These are phyloP conservation scores for Pyricularia pennisetigena DNA, from an alignment of 2,329 filamentous ascomycete species.

Conservation along the genomic window DNA sequence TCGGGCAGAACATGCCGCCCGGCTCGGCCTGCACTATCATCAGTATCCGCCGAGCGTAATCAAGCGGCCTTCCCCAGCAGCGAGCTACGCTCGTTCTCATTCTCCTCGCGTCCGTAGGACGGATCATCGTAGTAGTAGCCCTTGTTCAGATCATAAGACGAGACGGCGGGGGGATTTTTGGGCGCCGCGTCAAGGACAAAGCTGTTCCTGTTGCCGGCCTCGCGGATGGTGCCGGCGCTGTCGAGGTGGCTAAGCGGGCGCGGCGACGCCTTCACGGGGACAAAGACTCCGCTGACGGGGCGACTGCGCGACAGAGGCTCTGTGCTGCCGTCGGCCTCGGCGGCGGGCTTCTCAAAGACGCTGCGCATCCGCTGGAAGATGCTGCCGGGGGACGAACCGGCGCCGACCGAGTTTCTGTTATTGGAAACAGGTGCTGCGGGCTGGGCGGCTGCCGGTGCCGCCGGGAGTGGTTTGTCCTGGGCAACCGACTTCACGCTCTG, in stretches of 20 bases:
- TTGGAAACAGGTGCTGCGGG: background rate
- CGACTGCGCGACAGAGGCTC: constrained; percentile 10
- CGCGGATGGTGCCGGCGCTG: constrained; percentile 5
- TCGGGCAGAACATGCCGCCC: background rate
- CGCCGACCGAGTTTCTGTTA: constrained; percentile 9
- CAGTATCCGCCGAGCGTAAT: constrained; percentile 23
- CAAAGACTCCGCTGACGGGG: constrained; percentile 15
- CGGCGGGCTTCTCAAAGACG: constrained; percentile 24
- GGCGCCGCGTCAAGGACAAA: background rate
- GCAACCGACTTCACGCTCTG: background rate
- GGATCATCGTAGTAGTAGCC: constrained; percentile 3
- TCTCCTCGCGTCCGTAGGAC: background rate
- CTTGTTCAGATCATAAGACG: background rate
- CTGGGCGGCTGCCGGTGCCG: constrained; percentile 5
- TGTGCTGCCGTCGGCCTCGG: constrained; percentile 10
- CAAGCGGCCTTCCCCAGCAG: constrained; percentile 18
- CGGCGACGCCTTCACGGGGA: constrained; percentile 6
- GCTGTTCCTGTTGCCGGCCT: background rate
- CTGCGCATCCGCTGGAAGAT: constrained; percentile 30
- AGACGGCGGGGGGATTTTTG: constrained; percentile 2
- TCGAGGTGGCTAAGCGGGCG: constrained; percentile 10
- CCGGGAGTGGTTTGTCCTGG: background rate
- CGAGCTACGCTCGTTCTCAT: constrained; percentile 18
- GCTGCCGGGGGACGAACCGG: constrained; percentile 13
- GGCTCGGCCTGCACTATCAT: background rate